These are phyloP conservation scores for Nakazawaea sp. DNA, from an alignment of 805 yeast genomes.

Conservation along the genomic window DNA sequence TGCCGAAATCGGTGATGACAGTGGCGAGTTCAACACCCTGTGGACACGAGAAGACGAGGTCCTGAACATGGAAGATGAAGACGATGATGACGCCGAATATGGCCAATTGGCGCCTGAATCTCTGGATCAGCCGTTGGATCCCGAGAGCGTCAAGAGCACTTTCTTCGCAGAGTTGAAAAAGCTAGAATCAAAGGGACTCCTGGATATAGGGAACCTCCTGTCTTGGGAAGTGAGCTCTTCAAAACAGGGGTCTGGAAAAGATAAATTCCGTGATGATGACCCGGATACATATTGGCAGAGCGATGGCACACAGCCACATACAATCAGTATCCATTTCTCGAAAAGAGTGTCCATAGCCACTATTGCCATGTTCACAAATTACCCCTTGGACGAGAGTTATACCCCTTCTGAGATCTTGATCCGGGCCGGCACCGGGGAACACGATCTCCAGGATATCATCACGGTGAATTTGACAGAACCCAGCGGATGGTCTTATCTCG, in stretches of 20 bases:
- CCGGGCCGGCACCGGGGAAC: conserved; percentile 72
- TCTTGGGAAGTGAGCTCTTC: conserved; percentile 77
- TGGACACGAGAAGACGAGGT: background rate
- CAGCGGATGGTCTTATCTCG: conserved; percentile 70
- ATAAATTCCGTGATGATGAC: conserved; percentile 65
- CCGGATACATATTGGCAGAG: conserved; percentile 87
- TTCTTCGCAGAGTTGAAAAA: conserved; percentile 38
- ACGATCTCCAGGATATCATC: conserved; percentile 66
- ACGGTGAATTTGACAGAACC: conserved; percentile 56
- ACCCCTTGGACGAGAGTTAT: conserved; percentile 77
- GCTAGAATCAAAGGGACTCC: conserved; percentile 49
- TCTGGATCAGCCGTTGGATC: conserved; percentile 13
- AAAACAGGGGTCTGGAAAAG: conserved; percentile 67
- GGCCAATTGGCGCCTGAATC: too few relatives aligned
- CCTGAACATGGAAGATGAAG: background rate
- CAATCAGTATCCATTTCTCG: conserved; percentile 69
- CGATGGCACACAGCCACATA: conserved; percentile 89
- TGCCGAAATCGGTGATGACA: background rate
- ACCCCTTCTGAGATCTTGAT: conserved; percentile 71
- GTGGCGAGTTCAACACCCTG: background rate
- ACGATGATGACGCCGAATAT: background rate
- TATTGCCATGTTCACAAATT: conserved; percentile 67
- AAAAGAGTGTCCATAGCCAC: conserved; percentile 65
- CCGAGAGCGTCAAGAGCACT: conserved; percentile 1
- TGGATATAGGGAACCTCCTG: conserved; percentile 76